Evolutionary conservation across 495 filamentous ascomycete species (phyloP), one percentile per base, ranked within the genome.

Genomic region (Physcia stellaris): DNA sequence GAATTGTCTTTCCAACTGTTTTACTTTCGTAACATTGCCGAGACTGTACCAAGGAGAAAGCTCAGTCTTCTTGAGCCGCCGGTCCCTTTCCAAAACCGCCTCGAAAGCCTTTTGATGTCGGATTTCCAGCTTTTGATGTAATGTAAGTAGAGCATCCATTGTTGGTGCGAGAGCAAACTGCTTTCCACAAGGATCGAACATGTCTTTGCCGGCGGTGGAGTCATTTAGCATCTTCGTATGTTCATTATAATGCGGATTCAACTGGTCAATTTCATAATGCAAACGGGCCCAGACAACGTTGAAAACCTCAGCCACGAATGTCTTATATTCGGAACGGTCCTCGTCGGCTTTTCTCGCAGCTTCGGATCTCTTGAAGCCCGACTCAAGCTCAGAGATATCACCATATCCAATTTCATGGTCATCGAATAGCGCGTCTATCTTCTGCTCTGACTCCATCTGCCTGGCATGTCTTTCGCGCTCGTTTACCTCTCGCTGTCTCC

Each of bases 381-480:
- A 66, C 45, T 77, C 73, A n/a, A 77, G 57, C 15, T 60, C 59
- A 29, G 65, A 63, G 39, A 78, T 76, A 43, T 78, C 73, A 16
- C 67, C 71, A 52, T 78, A 77, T 1, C 68, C 68, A 40, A 78
- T 77, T 37, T 70, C 64, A 40, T 75, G 69, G 28, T 60, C 63
- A 43, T 75, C 68, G 56, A 73, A 78, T 13, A 77, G 56, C 7
- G 56, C 55, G 45, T 77, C 69, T 19, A 71, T 71, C 30, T 63
- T 59, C 22, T 48, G 55, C 37, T 74, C 73, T 3, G 68, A 69
- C 44, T 72, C 62, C 31, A 71, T 64, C 49, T 74, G 71, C 24
- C 73, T 64, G 36, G 40, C 42, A 29, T 57, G 55, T 4, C 73
- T 68, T 26, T 67, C 65, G 31, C 56, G 51, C 2, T 75, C 68